These are phyloP conservation scores for Euphorbia schlechtendalii DNA, from an alignment of 441 rosid species.

Conservation along the genomic window DNA sequence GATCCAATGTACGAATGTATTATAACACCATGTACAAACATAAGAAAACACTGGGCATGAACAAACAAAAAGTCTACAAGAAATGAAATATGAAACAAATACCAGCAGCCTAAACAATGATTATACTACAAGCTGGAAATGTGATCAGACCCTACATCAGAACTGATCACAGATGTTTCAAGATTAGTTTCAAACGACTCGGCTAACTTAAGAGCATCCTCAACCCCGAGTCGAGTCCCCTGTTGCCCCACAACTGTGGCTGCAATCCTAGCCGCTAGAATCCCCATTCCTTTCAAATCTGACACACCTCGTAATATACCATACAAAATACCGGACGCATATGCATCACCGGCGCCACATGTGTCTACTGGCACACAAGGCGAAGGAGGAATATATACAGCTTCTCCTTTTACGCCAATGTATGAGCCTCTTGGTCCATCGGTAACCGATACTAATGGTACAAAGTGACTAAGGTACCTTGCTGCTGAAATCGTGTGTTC, in stretches of 20 bases:
- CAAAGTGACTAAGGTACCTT: slow-evolving; percentile 86
- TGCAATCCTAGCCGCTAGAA: slow-evolving; percentile 81
- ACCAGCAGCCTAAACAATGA: slow-evolving; percentile 1
- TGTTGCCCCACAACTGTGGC: slow-evolving; percentile 87
- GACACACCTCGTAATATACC: slow-evolving; percentile 67
- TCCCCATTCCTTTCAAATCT: slow-evolving; percentile 74
- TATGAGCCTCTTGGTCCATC: slow-evolving; percentile 91
- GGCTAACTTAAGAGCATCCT: slow-evolving; percentile 60
- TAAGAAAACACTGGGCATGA: too few relatives aligned
- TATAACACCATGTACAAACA: too few relatives aligned
- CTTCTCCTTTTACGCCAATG: slow-evolving; percentile 92
- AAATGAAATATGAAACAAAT: slow-evolving; percentile 13
- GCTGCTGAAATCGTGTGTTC: slow-evolving; percentile 78
- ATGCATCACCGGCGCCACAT: slow-evolving; percentile 94
- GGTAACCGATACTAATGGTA: slow-evolving; percentile 80
- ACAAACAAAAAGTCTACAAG: neutral
- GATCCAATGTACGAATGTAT: neutral
- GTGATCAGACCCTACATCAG: slow-evolving; percentile 60
- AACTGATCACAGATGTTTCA: slow-evolving; percentile 27
- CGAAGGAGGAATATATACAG: slow-evolving; percentile 73
- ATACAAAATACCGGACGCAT: slow-evolving; percentile 82
- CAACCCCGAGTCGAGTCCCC: slow-evolving; percentile 83
- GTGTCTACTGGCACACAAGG: slow-evolving; percentile 80
- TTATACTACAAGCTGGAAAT: slow-evolving; percentile 49
- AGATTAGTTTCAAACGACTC: slow-evolving; percentile 49